A percentile compares a stretch with the other conserved stretches of the same genome.
These are phyloP conservation scores for Exophiala dermatitidis DNA, from an alignment of 2,329 filamentous ascomycete species.

Conservation along the genomic window DNA sequence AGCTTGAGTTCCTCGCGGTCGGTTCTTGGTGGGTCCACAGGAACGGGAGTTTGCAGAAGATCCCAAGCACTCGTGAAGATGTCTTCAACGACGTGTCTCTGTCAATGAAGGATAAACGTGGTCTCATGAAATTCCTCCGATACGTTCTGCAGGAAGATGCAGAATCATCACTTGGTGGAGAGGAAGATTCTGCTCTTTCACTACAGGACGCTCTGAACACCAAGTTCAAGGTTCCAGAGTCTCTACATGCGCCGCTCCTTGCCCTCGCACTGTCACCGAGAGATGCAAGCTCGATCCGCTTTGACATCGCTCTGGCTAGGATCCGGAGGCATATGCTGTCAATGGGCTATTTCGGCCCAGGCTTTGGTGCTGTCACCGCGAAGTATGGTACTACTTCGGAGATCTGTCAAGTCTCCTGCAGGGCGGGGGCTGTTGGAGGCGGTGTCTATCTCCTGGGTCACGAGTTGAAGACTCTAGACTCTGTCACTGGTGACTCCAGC, in stretches of 20 bases:
- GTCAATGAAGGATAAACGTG: conserved; percentile 71
- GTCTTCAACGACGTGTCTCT: conserved; percentile 74
- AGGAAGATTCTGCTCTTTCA: conserved; percentile 49
- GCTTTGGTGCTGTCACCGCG: conserved; percentile 81
- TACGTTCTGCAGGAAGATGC: conserved; percentile 69
- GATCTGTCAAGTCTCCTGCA: conserved; percentile 83
- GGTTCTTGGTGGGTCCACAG: conserved; percentile 80
- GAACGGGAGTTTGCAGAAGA: conserved; percentile 50
- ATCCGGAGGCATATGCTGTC: conserved; percentile 77
- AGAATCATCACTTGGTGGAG: conserved; percentile 35
- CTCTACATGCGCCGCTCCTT: conserved; percentile 57
- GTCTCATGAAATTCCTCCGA: conserved; percentile 88
- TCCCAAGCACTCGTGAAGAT: conserved; percentile 86
- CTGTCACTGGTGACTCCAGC: neutral
- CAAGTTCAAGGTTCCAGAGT: conserved; percentile 60
- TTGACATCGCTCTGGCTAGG: conserved; percentile 62
- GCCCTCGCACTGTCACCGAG: conserved; percentile 70
- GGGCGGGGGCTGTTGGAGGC: conserved; percentile 83
- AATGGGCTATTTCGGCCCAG: conserved; percentile 78
- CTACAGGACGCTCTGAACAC: conserved; percentile 42
- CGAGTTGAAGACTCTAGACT: conserved; percentile 45
- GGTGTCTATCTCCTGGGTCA: conserved; percentile 80
- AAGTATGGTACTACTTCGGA: conserved; percentile 92
- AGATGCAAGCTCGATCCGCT: conserved; percentile 46
- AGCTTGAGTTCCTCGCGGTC: conserved; percentile 88